Evolutionary conservation across 2,329 filamentous ascomycete genomes (phyloP).

Genomic region (Penicillium sp.): DNA sequence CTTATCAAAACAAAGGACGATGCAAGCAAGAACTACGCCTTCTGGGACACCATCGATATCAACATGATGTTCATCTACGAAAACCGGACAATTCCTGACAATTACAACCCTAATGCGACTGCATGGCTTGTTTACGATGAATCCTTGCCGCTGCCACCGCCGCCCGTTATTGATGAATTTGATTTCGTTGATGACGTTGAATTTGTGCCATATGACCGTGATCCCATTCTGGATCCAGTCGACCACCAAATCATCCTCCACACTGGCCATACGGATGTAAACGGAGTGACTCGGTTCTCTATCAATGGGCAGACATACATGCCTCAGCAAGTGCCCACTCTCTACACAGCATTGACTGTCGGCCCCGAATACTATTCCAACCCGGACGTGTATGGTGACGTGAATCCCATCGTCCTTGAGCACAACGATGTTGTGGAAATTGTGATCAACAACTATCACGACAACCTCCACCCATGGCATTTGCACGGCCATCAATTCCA

Average conservation of each 20-base stretch:
- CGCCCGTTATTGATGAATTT: slow-evolving; percentile 57
- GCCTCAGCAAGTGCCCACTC: slow-evolving; percentile 68
- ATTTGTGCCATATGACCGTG: slow-evolving; percentile 22
- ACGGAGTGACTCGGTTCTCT: slow-evolving; percentile 59
- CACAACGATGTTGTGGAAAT: slow-evolving; percentile 49
- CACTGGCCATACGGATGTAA: slow-evolving; percentile 63
- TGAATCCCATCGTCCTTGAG: slow-evolving; percentile 64
- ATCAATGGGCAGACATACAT: slow-evolving; percentile 76
- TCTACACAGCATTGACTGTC: slow-evolving; percentile 70
- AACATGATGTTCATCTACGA: slow-evolving; percentile 41
- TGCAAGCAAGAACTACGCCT: slow-evolving; percentile 60
- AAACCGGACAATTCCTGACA: slow-evolving; percentile 51
- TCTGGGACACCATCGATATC: slow-evolving; percentile 66
- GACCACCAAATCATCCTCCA: slow-evolving; percentile 29
- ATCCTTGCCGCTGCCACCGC: slow-evolving; percentile 41
- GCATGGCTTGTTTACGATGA: slow-evolving; percentile 52
- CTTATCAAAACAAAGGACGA: slow-evolving; percentile 60
- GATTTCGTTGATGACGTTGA: slow-evolving; percentile 64
- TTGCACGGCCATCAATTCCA: slow-evolving; percentile 53
- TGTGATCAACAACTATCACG: slow-evolving; percentile 34
- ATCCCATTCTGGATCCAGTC: slow-evolving; percentile 25
- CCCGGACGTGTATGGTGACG: slow-evolving; percentile 59
- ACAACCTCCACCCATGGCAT: slow-evolving; percentile 46
- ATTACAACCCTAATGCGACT: slow-evolving; percentile 57
- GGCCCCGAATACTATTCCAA: slow-evolving; percentile 52